A percentile compares a stretch with the other conserved stretches of the same genome.
Conservation (phyloP, 352 stramenopile genomes). For the Elongisporangium undulatum region DNA sequence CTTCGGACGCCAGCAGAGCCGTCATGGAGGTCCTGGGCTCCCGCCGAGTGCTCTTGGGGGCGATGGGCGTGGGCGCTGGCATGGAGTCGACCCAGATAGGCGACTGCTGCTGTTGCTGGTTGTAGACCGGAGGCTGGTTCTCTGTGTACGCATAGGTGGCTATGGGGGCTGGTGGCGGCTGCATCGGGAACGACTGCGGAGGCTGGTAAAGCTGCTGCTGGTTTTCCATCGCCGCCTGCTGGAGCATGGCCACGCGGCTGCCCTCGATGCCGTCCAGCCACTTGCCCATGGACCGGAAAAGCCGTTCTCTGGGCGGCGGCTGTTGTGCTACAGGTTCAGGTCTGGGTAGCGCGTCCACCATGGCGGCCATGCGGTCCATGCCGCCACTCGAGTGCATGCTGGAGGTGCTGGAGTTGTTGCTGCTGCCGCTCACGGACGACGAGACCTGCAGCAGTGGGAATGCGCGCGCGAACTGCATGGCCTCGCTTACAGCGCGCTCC, state of each 20-base stretch:
- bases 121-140: neutral
- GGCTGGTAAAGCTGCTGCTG: constrained; percentile 4
- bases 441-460: constrained; percentile 35
- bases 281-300: constrained; percentile 56
- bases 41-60: neutral
- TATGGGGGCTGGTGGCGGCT: neutral
- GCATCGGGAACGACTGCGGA: neutral
- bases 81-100: constrained; percentile 5
- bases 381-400: constrained; percentile 2
- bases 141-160: neutral
- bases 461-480: constrained; percentile 24
- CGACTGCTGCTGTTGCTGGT: constrained; percentile 1
- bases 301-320: constrained; percentile 16
- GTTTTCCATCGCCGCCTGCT: constrained; percentile 7
- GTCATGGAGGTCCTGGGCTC: neutral
- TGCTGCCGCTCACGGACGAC: constrained; percentile 1
- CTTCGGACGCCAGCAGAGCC: constrained; percentile 2
- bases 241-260: neutral
- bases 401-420: neutral
- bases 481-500: neutral
- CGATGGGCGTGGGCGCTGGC: constrained; percentile 2
- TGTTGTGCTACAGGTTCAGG: neutral
- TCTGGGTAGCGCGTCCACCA: constrained; percentile 8
- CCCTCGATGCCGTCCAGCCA: constrained; percentile 22
- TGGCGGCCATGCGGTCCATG: neutral